Evolutionary conservation across 805 yeast genomes (phyloP), one percentile per base, ranked within the genome.

Genomic region (Yamadazyma phyllophila): DNA sequence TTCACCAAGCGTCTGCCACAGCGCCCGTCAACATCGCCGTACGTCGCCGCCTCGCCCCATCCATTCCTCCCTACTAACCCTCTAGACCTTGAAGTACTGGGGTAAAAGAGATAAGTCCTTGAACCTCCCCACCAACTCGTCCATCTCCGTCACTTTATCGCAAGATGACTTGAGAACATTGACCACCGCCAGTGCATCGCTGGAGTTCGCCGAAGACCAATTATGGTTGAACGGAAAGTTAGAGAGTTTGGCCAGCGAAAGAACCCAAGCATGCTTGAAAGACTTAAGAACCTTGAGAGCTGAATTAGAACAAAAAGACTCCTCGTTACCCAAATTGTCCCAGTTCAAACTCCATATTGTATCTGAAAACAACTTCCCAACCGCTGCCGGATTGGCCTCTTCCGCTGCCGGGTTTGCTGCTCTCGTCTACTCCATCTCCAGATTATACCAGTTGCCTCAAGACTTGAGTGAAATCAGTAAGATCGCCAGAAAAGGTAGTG

Each of bases 381-480:
- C 99, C 20, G 99, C 99, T 27, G 99, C 99, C 5, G 99, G 99
- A 2, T 77, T 94, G 56, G 99, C 99, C 0, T 89, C 97, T 1
- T 86, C 96, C 4, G 99, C 99, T 11, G 98, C 99, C 8, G 99
- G 99, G 0, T 92, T 90, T 67, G 97, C 99, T 30, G 99, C 99
- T 8, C 76, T 94, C 50, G 96, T 92, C 16, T 80, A 80, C 40
- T 88, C 97, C n/a, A 81, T 94, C 59, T 90, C 98, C 13, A 79
- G 78, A 60, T 74, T 94, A 48, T 94, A 85, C 70, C 66, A 87
- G 65, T 80, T 94, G 49, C 96, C 96, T n/a, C 86, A 87, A 60
- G 79, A 85, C 49, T 74, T 79, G 59, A 85, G 94, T 16, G 96
- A 90, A 60, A 77, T 94, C 51, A 88, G 96, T 52, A 85, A 84